Percentiles rank a stretch among this genome's conserved stretches.
Conservation (phyloP, 768 basidiomycete genomes). For the Grammothele lineata region DNA sequence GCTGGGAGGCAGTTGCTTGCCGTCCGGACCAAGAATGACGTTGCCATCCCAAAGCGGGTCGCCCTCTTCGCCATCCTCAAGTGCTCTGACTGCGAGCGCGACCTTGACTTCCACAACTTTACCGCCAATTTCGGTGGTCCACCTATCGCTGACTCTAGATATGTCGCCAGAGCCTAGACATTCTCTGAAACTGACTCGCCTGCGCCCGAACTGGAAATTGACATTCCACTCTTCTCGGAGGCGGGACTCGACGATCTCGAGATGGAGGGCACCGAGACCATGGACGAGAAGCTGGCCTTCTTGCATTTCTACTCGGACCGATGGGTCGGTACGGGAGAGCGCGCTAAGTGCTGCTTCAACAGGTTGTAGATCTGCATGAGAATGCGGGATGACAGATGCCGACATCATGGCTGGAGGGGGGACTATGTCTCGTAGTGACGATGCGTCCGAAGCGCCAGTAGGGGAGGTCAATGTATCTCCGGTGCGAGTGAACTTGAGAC, state of each 20-base stretch:
- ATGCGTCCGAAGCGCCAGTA: conserved; percentile 30
- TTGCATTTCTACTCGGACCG: conserved; percentile 70
- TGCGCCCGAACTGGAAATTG: conserved; percentile 69
- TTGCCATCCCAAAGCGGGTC: conserved; percentile 78
- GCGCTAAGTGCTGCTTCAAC: conserved; percentile 73
- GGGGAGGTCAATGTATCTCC: conserved; percentile 77
- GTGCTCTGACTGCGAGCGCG: conserved; percentile 49
- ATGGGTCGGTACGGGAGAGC: conserved; percentile 85
- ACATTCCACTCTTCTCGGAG: conserved; percentile 77
- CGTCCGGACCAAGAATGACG: conserved; percentile 54
- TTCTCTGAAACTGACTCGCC: conserved; percentile 82
- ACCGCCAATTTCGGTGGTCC: conserved; percentile 63
- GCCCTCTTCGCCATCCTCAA: conserved; percentile 52
- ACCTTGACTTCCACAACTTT: conserved; percentile 48
- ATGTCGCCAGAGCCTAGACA: conserved; percentile 31
- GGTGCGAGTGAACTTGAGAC: conserved; percentile 79
- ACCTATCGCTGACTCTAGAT: conserved; percentile 37
- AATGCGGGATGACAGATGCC: conserved; percentile 74
- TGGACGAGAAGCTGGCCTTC: conserved; percentile 84
- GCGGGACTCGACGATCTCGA: conserved; percentile 86
- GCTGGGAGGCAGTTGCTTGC: conserved; percentile 50
- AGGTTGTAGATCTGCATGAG: conserved; percentile 72
- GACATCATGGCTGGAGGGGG: conserved; percentile 86
- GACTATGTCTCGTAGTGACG: conserved; percentile 56
- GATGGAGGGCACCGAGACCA: conserved; percentile 79